A percentile compares a stretch with the other conserved stretches of the same genome.
Conservation (phyloP, 108 stramenopile genomes). For the Stephanodiscus minutulus region DNA sequence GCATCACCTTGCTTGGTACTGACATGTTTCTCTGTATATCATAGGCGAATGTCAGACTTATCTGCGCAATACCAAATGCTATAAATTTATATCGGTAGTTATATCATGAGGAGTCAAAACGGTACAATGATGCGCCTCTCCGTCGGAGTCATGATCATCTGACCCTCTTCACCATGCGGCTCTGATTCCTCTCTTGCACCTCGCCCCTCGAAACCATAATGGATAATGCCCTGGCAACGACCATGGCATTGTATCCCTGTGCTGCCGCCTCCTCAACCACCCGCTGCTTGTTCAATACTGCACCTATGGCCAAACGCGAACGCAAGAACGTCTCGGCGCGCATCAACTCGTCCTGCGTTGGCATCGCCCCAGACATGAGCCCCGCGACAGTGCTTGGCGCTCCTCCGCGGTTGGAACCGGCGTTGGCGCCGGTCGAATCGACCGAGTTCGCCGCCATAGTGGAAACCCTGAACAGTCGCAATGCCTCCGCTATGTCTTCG, state of each 20-base stretch:
- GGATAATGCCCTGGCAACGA: slow-evolving; percentile 69
- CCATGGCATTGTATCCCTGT: slow-evolving; percentile 82
- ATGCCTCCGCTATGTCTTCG: slow-evolving; percentile 97
- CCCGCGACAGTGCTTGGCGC: slow-evolving; percentile 10
- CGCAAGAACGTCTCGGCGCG: slow-evolving; percentile 79
- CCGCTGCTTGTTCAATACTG: slow-evolving; percentile 82
- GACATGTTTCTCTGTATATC: neutral
- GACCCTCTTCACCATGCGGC: slow-evolving; percentile 79
- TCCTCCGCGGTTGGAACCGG: slow-evolving; percentile 27
- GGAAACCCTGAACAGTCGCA: slow-evolving; percentile 96
- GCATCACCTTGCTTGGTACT: neutral
- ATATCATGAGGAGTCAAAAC: neutral
- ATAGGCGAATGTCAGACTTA: neutral
- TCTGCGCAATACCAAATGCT: neutral
- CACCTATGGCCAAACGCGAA: slow-evolving; percentile 71
- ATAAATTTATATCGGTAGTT: neutral
- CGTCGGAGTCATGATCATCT: slow-evolving; percentile 36
- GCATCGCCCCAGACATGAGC: slow-evolving; percentile 36
- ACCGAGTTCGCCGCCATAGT: slow-evolving; percentile 94
- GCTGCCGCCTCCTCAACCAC: slow-evolving; percentile 84
- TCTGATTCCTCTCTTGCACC: slow-evolving; percentile 81
- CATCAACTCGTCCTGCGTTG: slow-evolving; percentile 68
- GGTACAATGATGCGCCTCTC: neutral
- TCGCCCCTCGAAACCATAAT: slow-evolving; percentile 82
- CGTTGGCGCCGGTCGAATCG: slow-evolving; percentile 38